Base-by-base conservation (phyloP, 2,329 filamentous ascomycete genomes). In the Drechslerella coelobrocha region DNA sequence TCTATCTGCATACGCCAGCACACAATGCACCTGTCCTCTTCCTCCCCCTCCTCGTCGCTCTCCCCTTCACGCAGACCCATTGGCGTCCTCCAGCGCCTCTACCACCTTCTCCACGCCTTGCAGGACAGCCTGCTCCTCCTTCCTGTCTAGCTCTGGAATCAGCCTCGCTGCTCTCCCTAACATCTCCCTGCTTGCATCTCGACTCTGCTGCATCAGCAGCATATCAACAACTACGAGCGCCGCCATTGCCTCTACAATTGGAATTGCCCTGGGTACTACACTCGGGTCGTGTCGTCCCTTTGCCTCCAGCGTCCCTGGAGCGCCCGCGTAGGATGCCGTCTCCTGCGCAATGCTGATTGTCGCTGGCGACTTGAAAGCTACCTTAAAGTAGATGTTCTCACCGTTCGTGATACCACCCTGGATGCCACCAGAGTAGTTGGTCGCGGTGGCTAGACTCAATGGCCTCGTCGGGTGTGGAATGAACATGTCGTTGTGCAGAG, bases 361-460 rank as follows among this genome's bases (percentile, higher is more conserved):
- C 27, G 93, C 92, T 1, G 93, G 88, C 8, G 93, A 90, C 84
- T 97, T 97, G 86, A 97, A 97, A 14, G 86, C 92, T 3, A 96
- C 88, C 54, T 89, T 87, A 85, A 97, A 97, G 84, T 94, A 97
- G 81, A 97, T 91, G 68, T 88, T 89, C 37, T 91, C 90, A 65
- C 93, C 94, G 79, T 97, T 97, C 54, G 89, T 89, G 80, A 97
- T 97, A 56, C 93, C 93, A 45, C 93, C 94, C 81, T 97, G 93
- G 75, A 97, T 91, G 73, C 93, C 94, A 10, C 93, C 93, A 1
- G 89, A 93, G 83, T 96, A 92, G 83, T 97, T 97, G 24, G 93
- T 97, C 82, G 89, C 90, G 61, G 93, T 97, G 7, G 87, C 88
- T 57, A 97, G 84, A 1, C 80, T 82, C 31, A 81, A 79, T 60